Conservation (phyloP, 306 rosid species). For the Quercus mongolica region DNA sequence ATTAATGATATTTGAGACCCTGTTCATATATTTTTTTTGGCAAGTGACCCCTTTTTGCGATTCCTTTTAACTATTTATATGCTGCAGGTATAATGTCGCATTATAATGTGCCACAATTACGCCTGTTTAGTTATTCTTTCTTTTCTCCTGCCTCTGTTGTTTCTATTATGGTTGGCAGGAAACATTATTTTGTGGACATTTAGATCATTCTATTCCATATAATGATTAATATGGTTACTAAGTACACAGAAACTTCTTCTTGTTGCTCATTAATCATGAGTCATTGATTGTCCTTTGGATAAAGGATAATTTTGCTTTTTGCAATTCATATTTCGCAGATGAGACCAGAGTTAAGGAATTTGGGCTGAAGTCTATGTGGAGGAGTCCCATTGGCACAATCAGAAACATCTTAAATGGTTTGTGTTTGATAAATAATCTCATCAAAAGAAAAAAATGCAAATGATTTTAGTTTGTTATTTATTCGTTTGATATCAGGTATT, state of each 20-base stretch:
- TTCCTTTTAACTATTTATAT: conserved; percentile 17
- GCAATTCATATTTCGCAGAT: conserved; percentile 47
- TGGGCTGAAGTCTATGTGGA: conserved; percentile 96
- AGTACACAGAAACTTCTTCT: conserved; percentile 6
- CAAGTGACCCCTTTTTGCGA: too few relatives aligned
- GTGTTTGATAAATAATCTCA: conserved; percentile 10
- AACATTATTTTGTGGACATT: background rate
- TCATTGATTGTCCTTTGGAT: background rate
- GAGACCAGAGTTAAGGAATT: conserved; percentile 93
- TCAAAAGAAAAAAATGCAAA: conserved; percentile 1
- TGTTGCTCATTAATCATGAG: conserved; percentile 9
- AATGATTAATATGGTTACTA: background rate
- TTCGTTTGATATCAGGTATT: background rate
- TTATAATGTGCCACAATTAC: conserved; percentile 97
- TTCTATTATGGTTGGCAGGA: background rate
- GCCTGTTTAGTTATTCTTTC: conserved; percentile 61
- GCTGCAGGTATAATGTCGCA: conserved; percentile 82
- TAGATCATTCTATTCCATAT: background rate
- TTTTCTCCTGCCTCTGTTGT: conserved; percentile 14
- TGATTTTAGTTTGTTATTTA: conserved; percentile 13
- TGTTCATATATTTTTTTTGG: background rate
- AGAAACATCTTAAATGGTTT: conserved; percentile 86
- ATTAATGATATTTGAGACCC: background rate
- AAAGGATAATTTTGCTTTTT: background rate
- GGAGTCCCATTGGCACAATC: conserved; percentile 98